Conservation (phyloP, 306 rosid species). For the Casuarina glauca region DNA sequence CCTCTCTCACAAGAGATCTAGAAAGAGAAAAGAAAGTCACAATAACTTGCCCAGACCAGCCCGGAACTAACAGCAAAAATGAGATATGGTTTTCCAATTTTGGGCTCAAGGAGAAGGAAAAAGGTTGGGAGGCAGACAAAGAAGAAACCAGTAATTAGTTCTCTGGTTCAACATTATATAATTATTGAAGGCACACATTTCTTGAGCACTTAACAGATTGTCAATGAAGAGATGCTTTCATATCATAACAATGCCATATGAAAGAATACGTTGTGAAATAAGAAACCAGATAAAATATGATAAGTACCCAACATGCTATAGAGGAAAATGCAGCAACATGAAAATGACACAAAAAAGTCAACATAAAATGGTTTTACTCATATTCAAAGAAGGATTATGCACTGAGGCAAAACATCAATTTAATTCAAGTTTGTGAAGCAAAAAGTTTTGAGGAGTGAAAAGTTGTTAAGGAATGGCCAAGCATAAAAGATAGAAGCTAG, state of each 20-base stretch:
- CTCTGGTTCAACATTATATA: background rate
- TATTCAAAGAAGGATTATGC: background rate
- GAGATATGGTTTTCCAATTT: background rate
- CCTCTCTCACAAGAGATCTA: background rate
- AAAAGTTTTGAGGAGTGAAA: background rate
- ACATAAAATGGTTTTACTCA: background rate
- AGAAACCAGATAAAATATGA: background rate
- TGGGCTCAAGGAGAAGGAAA: slow-evolving; percentile 4
- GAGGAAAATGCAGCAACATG: background rate
- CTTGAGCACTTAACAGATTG: background rate
- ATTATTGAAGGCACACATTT: too few species aligned
- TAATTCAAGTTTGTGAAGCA: background rate
- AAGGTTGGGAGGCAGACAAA: background rate
- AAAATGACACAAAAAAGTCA: background rate
- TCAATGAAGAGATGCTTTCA: background rate
- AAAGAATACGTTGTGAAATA: background rate
- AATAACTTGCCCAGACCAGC: background rate
- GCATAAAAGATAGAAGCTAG: background rate
- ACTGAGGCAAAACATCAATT: background rate
- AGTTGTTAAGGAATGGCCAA: background rate
- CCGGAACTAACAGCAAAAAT: background rate
- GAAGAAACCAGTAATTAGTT: background rate
- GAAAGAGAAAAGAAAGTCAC: background rate
- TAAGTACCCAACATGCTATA: background rate
- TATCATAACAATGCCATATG: background rate